phyloP scores from a whole-genome alignment of 1,284 basidiomycete species.

The Hypsizygus ulmarius region DNA sequence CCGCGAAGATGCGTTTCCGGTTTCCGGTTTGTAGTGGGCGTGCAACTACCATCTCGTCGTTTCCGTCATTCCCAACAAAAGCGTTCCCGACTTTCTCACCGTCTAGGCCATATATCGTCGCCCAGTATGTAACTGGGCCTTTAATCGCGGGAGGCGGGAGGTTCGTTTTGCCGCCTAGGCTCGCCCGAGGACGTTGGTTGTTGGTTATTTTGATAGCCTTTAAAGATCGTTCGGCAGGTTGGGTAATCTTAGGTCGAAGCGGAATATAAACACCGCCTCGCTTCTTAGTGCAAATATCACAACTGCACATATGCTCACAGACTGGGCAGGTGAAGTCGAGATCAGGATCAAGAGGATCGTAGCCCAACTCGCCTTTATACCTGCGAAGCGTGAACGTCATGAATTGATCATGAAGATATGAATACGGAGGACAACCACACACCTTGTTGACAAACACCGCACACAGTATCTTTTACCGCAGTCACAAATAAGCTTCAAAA shows the following conservation, averaged over 20 bases:
- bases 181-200: neutral
- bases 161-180: slow-evolving; percentile 6
- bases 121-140: slow-evolving; percentile 24
- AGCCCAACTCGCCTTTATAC: slow-evolving; percentile 17
- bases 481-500: slow-evolving; percentile 23
- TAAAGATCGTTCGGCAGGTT: neutral
- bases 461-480: slow-evolving; percentile 28
- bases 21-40: slow-evolving; percentile 2
- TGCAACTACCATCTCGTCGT: slow-evolving; percentile 14
- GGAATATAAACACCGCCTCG: slow-evolving; percentile 29
- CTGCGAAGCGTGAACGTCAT: slow-evolving; percentile 10
- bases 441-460: slow-evolving; percentile 27
- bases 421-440: slow-evolving; percentile 1
- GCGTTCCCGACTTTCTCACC: slow-evolving; percentile 24
- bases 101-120: slow-evolving; percentile 24
- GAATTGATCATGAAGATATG: no score
- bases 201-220: neutral
- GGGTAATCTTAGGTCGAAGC: no score
- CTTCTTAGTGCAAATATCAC: slow-evolving; percentile 27
- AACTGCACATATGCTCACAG: slow-evolving; percentile 28
- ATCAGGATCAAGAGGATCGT: slow-evolving; percentile 13
- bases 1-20: slow-evolving; percentile 27
- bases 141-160: slow-evolving; percentile 8
- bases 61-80: slow-evolving; percentile 14
- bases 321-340: slow-evolving; percentile 23